Base-by-base conservation (phyloP, 257 asterid species). In the Nicotiana benthamiana region DNA sequence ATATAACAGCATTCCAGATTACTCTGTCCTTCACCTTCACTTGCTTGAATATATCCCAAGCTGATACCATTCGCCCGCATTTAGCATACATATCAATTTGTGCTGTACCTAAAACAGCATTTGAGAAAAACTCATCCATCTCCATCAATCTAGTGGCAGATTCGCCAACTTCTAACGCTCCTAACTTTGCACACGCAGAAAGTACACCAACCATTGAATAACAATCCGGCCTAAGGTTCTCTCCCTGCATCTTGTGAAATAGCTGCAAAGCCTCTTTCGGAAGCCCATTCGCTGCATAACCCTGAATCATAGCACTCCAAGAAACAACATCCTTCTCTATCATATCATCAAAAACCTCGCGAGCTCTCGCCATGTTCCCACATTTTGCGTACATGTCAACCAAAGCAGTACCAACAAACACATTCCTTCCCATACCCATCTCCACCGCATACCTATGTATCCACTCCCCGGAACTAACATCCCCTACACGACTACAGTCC, bases 301-400 rank as follows among this genome's bases (percentile, higher is more conserved):
- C 89, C 66, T 86, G 90, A 66, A 88, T 86, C 89, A 86, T 82
- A 66, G 90, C 85, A 82, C 89, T 88, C 90, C 90, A 88, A n/a
- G 86, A 75, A 13, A 88, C 89, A 60, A 82, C 80, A 84, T 86
- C 90, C 80, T 81, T 88, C 67, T 88, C 89, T n/a, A 76, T 52
- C 89, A 88, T 86, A 28, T 59, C 85, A 26, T 88, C 88, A 80
- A 88, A 88, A n/a, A 88, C 84, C 6, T 36, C 79, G 3, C 83
- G 86, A 75, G 90, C 90, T 80, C 9, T 82, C 78, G 36, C 86
- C 90, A 86, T 80, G n/a, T 85, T 57, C 52, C 90, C 90, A 34
- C 85, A 83, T 68, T 88, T 88, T 11, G 83, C 67, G 66, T 88
- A 88, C 90, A 88, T 84, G 75, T 86, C 89, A 57, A 88, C 61